Conservation (phyloP, 2,329 filamentous ascomycete species). For the Arthrinium puccinioides region DNA sequence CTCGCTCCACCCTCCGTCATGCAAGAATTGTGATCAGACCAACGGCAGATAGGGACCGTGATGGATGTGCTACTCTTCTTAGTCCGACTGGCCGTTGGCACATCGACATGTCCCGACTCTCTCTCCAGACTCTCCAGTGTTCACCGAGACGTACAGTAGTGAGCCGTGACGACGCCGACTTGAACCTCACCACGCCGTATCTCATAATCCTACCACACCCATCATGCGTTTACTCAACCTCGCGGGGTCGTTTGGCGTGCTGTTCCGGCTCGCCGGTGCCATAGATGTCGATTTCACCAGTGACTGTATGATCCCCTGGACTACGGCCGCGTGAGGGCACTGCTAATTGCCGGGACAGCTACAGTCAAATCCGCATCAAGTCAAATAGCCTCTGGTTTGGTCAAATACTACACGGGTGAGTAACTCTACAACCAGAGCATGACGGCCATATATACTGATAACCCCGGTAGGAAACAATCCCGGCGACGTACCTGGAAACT, state of each 20-base stretch:
- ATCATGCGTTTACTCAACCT: not conserved
- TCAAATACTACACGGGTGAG: slow-evolving; percentile 37
- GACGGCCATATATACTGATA: not conserved
- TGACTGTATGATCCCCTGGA: not conserved
- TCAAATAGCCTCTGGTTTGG: slow-evolving; percentile 38
- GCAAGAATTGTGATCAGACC: too few relatives aligned
- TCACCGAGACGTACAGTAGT: too few relatives aligned
- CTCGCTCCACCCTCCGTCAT: too few relatives aligned
- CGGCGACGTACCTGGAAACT: slow-evolving; percentile 49
- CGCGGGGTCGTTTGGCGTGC: not conserved
- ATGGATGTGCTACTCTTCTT: too few relatives aligned
- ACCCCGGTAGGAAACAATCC: slow-evolving; percentile 46
- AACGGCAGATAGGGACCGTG: too few relatives aligned
- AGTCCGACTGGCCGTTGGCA: too few relatives aligned
- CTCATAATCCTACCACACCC: not conserved
- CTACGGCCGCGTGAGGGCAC: not conserved
- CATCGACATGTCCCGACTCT: too few relatives aligned
- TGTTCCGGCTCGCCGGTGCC: not conserved
- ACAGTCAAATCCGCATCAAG: slow-evolving; percentile 26
- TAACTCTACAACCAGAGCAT: not conserved
- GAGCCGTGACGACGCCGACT: too few relatives aligned
- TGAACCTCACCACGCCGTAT: too few relatives aligned
- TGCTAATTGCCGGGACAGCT: not conserved
- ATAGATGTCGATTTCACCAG: slow-evolving; percentile 1
- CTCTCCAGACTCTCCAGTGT: too few relatives aligned